These are phyloP conservation scores for Aethionema arabicum DNA, from an alignment of 345 rosid species.

Conservation along the genomic window DNA sequence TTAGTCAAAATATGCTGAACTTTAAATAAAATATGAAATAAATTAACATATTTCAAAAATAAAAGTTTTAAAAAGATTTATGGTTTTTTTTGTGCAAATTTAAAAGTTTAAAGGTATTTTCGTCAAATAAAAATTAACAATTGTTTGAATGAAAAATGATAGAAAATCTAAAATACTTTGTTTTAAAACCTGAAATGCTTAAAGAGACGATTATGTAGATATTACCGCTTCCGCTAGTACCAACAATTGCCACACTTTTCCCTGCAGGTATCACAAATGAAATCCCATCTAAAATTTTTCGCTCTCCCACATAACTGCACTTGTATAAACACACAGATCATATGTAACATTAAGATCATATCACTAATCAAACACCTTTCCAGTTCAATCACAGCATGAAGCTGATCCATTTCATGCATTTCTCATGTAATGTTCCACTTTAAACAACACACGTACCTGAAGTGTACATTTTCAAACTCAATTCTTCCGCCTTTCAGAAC, in stretches of 20 bases:
- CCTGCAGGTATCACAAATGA: slow-evolving; percentile 91
- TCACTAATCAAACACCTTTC: slow-evolving; percentile 10
- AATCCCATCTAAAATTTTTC: slow-evolving; percentile 90
- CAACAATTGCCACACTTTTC: slow-evolving; percentile 96
- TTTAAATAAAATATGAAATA: too few relatives aligned
- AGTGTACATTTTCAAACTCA: slow-evolving; percentile 79
- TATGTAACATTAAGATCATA: slow-evolving; percentile 23
- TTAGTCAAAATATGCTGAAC: too few relatives aligned
- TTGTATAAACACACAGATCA: slow-evolving; percentile 24
- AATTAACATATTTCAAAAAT: too few relatives aligned
- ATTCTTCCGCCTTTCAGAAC: slow-evolving; percentile 76
- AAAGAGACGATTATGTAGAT: slow-evolving; percentile 10
- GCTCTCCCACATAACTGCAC: slow-evolving; percentile 71
- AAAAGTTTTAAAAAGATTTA: too few relatives aligned
- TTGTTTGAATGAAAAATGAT: too few relatives aligned
- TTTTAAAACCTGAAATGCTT: background rate
- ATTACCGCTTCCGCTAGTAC: slow-evolving; percentile 98
- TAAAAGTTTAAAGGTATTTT: too few relatives aligned
- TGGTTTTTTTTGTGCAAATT: too few relatives aligned
- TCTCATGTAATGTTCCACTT: slow-evolving; percentile 9
- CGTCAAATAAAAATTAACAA: too few relatives aligned
- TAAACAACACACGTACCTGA: slow-evolving; percentile 58
- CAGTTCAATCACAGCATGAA: slow-evolving; percentile 10
- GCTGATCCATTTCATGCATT: slow-evolving; percentile 17
- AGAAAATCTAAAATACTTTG: too few relatives aligned